Conservation (phyloP, 768 basidiomycete genomes). For the Fistulinella prunicolor region DNA sequence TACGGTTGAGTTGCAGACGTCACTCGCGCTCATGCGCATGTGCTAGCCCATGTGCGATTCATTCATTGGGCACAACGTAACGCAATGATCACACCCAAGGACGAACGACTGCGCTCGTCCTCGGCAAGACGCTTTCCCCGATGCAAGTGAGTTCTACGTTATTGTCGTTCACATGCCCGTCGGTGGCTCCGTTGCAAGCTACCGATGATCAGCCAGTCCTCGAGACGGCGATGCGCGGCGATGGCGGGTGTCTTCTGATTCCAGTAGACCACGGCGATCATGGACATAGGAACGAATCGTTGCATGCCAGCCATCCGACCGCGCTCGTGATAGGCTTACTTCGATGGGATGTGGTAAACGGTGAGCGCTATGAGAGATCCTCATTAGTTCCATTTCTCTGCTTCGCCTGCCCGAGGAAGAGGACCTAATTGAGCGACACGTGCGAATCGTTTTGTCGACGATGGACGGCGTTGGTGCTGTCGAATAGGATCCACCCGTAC, state of each 20-base stretch:
- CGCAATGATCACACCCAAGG: too few species aligned
- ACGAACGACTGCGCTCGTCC: too few species aligned
- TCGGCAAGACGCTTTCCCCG: slow-evolving; percentile 16
- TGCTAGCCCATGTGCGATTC: slow-evolving; percentile 21
- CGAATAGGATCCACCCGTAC: slow-evolving; percentile 26
- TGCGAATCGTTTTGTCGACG: slow-evolving; percentile 18
- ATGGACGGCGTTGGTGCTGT: slow-evolving; percentile 20
- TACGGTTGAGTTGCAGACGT: slow-evolving; percentile 17
- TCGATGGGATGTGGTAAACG: slow-evolving; percentile 1
- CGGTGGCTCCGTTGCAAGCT: slow-evolving; percentile 6
- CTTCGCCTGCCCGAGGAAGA: slow-evolving; percentile 7
- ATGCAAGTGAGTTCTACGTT: slow-evolving; percentile 7
- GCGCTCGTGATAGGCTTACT: not conserved
- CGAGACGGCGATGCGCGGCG: slow-evolving; percentile 10
- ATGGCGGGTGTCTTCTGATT: slow-evolving; percentile 1
- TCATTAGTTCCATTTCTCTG: slow-evolving; percentile 17
- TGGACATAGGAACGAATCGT: not conserved
- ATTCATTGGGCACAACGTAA: slow-evolving; percentile 9
- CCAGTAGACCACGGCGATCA: slow-evolving; percentile 14
- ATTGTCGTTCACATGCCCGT: slow-evolving; percentile 8
- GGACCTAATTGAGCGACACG: too few species aligned
- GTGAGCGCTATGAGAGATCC: slow-evolving; percentile 15
- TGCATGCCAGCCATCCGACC: not conserved
- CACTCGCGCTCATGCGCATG: slow-evolving; percentile 15
- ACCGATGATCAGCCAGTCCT: slow-evolving; percentile 6